Conservation (phyloP, 78 protist species). For the Protostelium mycophagum region DNA sequence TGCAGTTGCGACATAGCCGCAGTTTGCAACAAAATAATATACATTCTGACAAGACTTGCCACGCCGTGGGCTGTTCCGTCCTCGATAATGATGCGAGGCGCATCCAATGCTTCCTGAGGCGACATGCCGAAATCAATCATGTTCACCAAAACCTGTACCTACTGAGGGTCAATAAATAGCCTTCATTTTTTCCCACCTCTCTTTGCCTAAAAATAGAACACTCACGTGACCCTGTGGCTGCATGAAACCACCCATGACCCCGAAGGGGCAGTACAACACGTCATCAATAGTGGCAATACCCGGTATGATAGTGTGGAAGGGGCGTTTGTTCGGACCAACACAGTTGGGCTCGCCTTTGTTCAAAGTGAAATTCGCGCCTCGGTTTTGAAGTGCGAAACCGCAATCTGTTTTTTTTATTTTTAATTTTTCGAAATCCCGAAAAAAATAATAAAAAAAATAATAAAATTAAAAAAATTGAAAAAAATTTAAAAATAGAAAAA, state of each 20-base stretch:
- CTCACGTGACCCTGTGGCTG: slow-evolving; percentile 89
- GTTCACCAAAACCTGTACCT: slow-evolving; percentile 58
- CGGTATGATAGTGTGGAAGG: slow-evolving; percentile 93
- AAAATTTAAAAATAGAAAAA: no score
- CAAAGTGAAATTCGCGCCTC: slow-evolving; percentile 60
- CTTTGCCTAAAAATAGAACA: not conserved
- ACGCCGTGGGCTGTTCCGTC: not conserved
- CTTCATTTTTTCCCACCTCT: not conserved
- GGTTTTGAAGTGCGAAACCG: slow-evolving; percentile 86
- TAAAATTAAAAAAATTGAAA: no score
- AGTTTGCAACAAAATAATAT: no score
- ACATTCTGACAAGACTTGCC: no score
- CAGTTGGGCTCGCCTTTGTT: slow-evolving; percentile 57
- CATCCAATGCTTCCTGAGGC: slow-evolving; percentile 61
- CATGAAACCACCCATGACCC: slow-evolving; percentile 89
- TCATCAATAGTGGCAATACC: slow-evolving; percentile 54
- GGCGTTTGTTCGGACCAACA: slow-evolving; percentile 69
- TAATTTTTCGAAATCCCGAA: slow-evolving; percentile 70
- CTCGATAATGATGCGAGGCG: not conserved
- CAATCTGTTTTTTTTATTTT: no score
- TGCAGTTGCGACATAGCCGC: no score
- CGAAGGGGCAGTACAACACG: slow-evolving; percentile 36
- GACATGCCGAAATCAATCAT: slow-evolving; percentile 60
- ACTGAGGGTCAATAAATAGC: no score
- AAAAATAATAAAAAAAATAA: slow-evolving; percentile 10